phyloP scores from a whole-genome alignment of 164 flowering plant species.

The Piper betle region DNA sequence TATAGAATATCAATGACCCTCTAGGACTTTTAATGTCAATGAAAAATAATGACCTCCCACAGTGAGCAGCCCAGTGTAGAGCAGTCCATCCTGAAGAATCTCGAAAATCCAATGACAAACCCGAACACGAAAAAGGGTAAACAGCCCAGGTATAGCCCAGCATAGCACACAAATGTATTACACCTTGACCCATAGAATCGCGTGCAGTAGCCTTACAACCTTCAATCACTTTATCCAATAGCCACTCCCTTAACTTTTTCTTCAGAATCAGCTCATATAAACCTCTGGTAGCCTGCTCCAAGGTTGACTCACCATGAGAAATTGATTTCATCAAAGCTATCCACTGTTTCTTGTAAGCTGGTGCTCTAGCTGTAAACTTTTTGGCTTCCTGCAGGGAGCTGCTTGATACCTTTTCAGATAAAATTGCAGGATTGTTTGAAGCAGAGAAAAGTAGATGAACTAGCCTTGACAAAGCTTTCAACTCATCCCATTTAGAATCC shows the following conservation, averaged over 20 bases:
- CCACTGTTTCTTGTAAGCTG: slow-evolving; percentile 42
- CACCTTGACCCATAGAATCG: slow-evolving; percentile 77
- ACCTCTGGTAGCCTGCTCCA: slow-evolving; percentile 38
- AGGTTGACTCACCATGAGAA: slow-evolving; percentile 22
- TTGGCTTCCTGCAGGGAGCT: slow-evolving; percentile 49
- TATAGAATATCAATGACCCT: no score
- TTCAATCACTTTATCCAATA: slow-evolving; percentile 55
- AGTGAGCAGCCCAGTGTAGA: slow-evolving; percentile 90
- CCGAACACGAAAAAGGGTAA: slow-evolving; percentile 41
- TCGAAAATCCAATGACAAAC: slow-evolving; percentile 77
- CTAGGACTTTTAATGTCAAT: background rate
- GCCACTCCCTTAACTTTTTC: slow-evolving; percentile 71
- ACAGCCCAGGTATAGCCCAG: slow-evolving; percentile 85
- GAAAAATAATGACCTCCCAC: slow-evolving; percentile 52
- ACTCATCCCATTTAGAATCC: slow-evolving; percentile 40
- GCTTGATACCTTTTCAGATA: slow-evolving; percentile 34
- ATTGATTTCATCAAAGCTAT: slow-evolving; percentile 29
- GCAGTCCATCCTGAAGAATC: slow-evolving; percentile 96
- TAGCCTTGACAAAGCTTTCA: slow-evolving; percentile 60
- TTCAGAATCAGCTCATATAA: slow-evolving; percentile 56
- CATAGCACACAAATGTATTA: slow-evolving; percentile 80
- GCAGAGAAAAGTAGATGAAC: slow-evolving; percentile 63
- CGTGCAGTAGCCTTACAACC: slow-evolving; percentile 36
- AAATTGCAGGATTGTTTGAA: slow-evolving; percentile 33
- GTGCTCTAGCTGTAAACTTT: slow-evolving; percentile 31